Base-by-base conservation (phyloP, 305 asterid genomes). In the Fraxinus greggii region DNA sequence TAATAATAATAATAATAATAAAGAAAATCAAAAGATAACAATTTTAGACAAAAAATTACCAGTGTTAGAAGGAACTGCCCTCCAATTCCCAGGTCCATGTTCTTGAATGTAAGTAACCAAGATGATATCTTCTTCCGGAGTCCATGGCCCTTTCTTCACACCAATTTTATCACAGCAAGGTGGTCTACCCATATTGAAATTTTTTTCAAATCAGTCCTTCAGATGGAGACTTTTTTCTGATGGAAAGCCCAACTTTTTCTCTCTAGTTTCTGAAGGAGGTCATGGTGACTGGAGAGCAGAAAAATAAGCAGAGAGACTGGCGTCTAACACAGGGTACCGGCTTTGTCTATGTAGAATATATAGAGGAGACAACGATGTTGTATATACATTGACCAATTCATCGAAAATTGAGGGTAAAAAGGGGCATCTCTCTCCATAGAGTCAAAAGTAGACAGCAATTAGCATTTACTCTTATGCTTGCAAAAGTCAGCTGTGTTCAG, bases 121-220 rank as follows among this genome's bases (percentile, higher is more conserved):
- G 83, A 85, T 77, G 81, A 93, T 93, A 82, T 93, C 97, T 80
- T 93, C 97, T 88, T 93, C 96, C 6, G 97, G 97, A 32, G 97
- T 92, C 97, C 97, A 92, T 79, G 97, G 97, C 78, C 97, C 97
- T 91, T 93, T 93, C 76, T 93, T 93, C 83, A 93, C 91, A 0
- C 90, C 97, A 21, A 78, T 45, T 84, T 91, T 93, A 5, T 91
- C 95, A 85, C 94, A 90, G 69, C 94, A 90, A 85, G 95, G 94
- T 73, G 97, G 94, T 80, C 97, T 88, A 5, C 95, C 97, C 97
- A 92, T 92, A 70, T 42, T 45, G 33, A 1, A 35, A 33, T 31
- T 69, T 73, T 75, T 1, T 72, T n/a, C 23, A 32, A 38, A 29
- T 42, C 48, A 19, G 38, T 12, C 38, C n/a, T 69, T 40, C 36